Base-by-base conservation (phyloP, 2,329 filamentous ascomycete genomes). In the Nakataea oryzae region DNA sequence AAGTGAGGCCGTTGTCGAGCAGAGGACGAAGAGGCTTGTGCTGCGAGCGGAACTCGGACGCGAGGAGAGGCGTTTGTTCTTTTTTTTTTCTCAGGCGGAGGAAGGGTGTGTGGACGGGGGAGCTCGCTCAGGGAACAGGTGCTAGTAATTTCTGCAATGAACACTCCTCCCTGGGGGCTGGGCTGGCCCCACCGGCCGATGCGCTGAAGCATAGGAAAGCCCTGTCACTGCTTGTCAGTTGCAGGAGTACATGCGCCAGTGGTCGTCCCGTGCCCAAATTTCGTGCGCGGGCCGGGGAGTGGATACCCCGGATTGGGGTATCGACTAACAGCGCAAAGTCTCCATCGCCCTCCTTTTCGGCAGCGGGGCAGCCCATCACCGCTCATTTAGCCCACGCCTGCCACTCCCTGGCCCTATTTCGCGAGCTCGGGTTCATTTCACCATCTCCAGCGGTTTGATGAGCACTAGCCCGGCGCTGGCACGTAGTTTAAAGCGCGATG, bases 41-140 rank as follows among this genome's bases (percentile, higher is more conserved):
- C 41, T 50, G 41, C 41, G 41, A 50, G 41, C 62, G 65, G 62
- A 61, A 50, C 41, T 50, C 41, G 41, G 41, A 50, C 41, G 41
- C 41, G 41, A 50, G 41, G 41, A 50, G 41, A n/a, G 8, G 41
- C 21, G 41, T 50, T 50, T 50, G 21, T 13, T 54, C 14, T 60
- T 54, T 47, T 13, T 50, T 60, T 54, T 47, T 13, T 50, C 8
- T 9, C 21, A 9, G 21, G 41, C 11, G 21, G 41, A 50, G 41
- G 41, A 50, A 50, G 41, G n/a, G 41, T 50, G 41, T n/a, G 21
- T 24, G 41, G 41, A 24, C 41, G 41, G 41, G 21, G 2, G 21
- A 50, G 41, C 41, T 34, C 58, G 41, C 41, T 34, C 58, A 28
- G 58, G 58, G 58, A 60, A 60, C 34, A 27, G 34, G 24, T 28